A percentile compares a stretch with the other conserved stretches of the same genome.
These are phyloP conservation scores for Sugiyamaella grinbergsii DNA, from an alignment of 1,139 yeast species.

Conservation along the genomic window DNA sequence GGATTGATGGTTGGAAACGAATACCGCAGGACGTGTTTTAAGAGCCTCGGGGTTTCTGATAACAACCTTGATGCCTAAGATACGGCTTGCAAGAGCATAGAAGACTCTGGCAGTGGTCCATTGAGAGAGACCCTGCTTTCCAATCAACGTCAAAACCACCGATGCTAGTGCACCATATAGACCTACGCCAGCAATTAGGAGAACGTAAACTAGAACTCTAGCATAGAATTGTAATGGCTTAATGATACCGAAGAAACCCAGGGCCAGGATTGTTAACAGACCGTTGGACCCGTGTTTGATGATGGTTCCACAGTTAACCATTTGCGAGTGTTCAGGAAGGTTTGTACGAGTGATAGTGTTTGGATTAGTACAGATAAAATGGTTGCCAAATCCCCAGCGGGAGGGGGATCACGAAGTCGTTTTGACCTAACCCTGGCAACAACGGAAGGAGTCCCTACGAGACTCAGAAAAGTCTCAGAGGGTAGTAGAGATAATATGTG, in stretches of 20 bases:
- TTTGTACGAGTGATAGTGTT: too few relatives aligned
- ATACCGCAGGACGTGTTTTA: constrained; percentile 68
- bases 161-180: constrained; percentile 64
- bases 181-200: constrained; percentile 39
- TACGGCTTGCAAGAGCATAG: constrained; percentile 57
- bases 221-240: constrained; percentile 44
- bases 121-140: constrained; percentile 81
- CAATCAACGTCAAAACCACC: constrained; percentile 61
- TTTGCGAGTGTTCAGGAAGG: too few relatives aligned
- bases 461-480: too few relatives aligned
- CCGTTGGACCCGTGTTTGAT: constrained; percentile 27
- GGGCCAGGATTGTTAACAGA: constrained; percentile 32
- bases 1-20: constrained; percentile 86
- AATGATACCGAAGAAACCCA: constrained; percentile 42
- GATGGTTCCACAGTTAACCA: constrained; percentile 14
- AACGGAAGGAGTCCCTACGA: too few relatives aligned
- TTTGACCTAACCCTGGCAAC: too few relatives aligned
- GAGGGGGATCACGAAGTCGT: too few relatives aligned
- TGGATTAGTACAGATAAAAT: too few relatives aligned
- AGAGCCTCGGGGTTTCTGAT: constrained; percentile 64
- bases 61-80: constrained; percentile 69
- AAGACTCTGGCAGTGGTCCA: constrained; percentile 88
- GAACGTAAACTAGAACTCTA: constrained; percentile 40
- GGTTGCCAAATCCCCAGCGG: too few relatives aligned
- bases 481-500: too few relatives aligned